A percentile compares a stretch with the other conserved stretches of the same genome.
Conservation (phyloP, 2,329 filamentous ascomycete genomes). For the Tolypocladium sp. region DNA sequence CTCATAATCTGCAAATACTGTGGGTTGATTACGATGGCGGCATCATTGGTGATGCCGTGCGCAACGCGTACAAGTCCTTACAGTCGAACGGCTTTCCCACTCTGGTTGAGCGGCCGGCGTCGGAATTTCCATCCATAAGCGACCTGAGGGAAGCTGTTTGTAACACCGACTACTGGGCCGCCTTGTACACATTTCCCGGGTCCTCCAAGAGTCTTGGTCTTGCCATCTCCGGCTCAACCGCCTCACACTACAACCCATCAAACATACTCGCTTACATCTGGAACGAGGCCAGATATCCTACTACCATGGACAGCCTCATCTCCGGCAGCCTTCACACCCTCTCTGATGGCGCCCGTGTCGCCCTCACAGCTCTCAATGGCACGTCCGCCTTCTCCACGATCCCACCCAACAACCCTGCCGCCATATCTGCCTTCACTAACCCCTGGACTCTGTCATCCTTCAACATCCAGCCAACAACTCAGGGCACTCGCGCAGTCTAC, state of each 20-base stretch:
- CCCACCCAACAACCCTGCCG: slow-evolving; percentile 4
- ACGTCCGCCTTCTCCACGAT: slow-evolving; percentile 7
- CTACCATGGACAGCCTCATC: slow-evolving; percentile 6
- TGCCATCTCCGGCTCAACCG: slow-evolving; percentile 4
- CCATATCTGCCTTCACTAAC: slow-evolving; percentile 9
- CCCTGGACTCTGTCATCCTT: slow-evolving; percentile 11
- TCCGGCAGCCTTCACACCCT: slow-evolving; percentile 7
- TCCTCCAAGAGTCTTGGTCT: slow-evolving; percentile 6
- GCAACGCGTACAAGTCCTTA: slow-evolving; percentile 8
- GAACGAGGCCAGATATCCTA: slow-evolving; percentile 11
- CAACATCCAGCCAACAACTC: slow-evolving; percentile 11
- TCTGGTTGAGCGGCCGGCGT: slow-evolving; percentile 6
- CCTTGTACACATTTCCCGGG: slow-evolving; percentile 6
- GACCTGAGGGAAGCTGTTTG: slow-evolving; percentile 8
- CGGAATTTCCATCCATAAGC: slow-evolving; percentile 3
- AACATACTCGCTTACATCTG: slow-evolving; percentile 10
- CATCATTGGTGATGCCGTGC: slow-evolving; percentile 11
- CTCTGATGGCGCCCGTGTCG: slow-evolving; percentile 5
- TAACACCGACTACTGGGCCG: slow-evolving; percentile 9
- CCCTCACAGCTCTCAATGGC: slow-evolving; percentile 7
- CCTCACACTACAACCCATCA: slow-evolving; percentile 6
- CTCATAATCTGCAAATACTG: slow-evolving; percentile 8
- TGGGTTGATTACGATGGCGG: slow-evolving; percentile 15
- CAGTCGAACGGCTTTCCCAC: slow-evolving; percentile 8
- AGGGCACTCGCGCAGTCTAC: slow-evolving; percentile 14